Conservation (phyloP, 1,284 basidiomycete genomes). For the Malassezia brasiliensis region DNA sequence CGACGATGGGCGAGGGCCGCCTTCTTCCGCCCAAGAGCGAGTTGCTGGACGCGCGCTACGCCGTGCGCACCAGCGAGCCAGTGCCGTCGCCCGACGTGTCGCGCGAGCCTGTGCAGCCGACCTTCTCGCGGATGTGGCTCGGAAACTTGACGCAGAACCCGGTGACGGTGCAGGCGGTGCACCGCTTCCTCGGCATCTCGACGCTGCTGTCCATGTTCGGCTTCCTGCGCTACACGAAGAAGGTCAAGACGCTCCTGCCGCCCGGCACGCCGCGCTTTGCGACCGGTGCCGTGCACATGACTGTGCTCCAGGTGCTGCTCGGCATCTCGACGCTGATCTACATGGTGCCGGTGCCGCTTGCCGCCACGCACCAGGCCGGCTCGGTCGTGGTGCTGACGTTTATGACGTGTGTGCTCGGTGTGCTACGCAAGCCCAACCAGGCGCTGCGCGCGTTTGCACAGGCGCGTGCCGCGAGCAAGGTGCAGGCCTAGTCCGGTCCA, state of each 20-base stretch:
- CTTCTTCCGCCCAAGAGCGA: slow-evolving; percentile 73
- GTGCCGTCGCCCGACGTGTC: slow-evolving; percentile 50
- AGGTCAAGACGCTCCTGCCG: slow-evolving; percentile 1
- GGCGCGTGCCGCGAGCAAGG: not conserved
- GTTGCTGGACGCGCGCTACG: slow-evolving; percentile 56
- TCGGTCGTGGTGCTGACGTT: slow-evolving; percentile 78
- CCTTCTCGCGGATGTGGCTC: slow-evolving; percentile 53
- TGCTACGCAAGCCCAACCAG: slow-evolving; percentile 62
- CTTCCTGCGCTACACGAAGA: slow-evolving; percentile 6
- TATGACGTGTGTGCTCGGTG: slow-evolving; percentile 66
- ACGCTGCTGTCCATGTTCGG: slow-evolving; percentile 15
- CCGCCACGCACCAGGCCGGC: slow-evolving; percentile 88
- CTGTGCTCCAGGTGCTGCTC: slow-evolving; percentile 61
- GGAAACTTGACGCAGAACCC: slow-evolving; percentile 94
- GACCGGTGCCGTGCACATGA: slow-evolving; percentile 14
- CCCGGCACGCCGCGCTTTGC: slow-evolving; percentile 9
- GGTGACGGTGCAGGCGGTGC: slow-evolving; percentile 92
- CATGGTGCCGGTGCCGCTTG: slow-evolving; percentile 83
- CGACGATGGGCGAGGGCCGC: slow-evolving; percentile 76
- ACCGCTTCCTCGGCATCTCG: slow-evolving; percentile 66
- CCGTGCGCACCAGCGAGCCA: slow-evolving; percentile 53
- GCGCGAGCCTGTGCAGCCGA: slow-evolving; percentile 9
- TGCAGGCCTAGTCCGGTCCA: not conserved
- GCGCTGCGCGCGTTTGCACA: slow-evolving; percentile 52
- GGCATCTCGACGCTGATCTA: slow-evolving; percentile 87